Base-by-base conservation (phyloP, 73 alveolate species). In the Blepharisma japonicum region DNA sequence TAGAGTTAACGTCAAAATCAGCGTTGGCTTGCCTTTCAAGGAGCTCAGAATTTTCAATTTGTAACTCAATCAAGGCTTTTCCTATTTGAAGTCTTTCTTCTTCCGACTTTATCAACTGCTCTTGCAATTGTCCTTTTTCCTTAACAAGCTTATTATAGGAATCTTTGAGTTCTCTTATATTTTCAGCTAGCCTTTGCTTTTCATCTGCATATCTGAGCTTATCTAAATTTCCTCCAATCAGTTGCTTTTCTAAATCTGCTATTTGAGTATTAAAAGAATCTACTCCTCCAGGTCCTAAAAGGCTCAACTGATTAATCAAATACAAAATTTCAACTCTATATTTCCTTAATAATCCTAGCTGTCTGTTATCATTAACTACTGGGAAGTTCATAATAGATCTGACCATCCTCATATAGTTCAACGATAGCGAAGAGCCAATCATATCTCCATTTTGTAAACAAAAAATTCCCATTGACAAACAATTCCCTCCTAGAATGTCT, bases 401-500 rank as follows among this genome's bases (percentile, higher is more conserved):
- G 83, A 95, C 86, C 77, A 88, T 87, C 82, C 95, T 89, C 86
- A 91, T 85, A 83, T 93, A 87, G 82, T 95, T 91, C 90, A 97
- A 78, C 23, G 98, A 87, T 18, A 95, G 83, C 21, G 97, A 66
- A 9, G 97, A 87, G 25, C 98, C 97, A 25, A 96, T 90, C 45
- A 96, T 92, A 83, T 97, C 98, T 46, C 98, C 98, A 83, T 95
- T 88, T 78, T 97, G 92, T 50, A 95, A 74, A 55, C 96, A 91
- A 79, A 97, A 97, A 14, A 97, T 81, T 11, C 99, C 99, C n/a
- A 90, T 76, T 6, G 98, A 78, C 68, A 95, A 83, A 21, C 96
- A 92, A 86, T 97, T 97, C 4, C 98, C 98, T n/a, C 99, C 99
- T 23, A 95, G 82, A 74, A 90, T 83, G 74, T 97, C 99, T 80